phyloP scores from a whole-genome alignment of 2,329 filamentous ascomycete genomes.

The Thielaviopsis euricoi region DNA sequence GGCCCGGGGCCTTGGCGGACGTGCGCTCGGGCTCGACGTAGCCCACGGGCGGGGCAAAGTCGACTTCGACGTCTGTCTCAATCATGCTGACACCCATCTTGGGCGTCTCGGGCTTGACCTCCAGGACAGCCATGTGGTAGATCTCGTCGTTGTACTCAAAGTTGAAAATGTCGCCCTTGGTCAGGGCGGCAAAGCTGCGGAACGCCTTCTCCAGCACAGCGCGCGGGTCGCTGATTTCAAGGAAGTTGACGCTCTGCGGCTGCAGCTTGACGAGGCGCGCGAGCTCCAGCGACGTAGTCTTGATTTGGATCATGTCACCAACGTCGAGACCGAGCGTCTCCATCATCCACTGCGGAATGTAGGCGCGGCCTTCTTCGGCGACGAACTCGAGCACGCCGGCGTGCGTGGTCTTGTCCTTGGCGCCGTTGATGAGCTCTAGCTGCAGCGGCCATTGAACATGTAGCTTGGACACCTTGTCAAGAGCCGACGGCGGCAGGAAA shows the following conservation, averaged over 20 bases:
- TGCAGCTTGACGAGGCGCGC: constrained; percentile 93
- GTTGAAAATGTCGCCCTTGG: constrained; percentile 85
- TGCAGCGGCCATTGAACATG: constrained; percentile 96
- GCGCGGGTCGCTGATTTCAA: constrained; percentile 94
- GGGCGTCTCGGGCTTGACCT: constrained; percentile 72
- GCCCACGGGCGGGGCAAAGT: constrained; percentile 85
- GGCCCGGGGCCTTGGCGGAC: constrained; percentile 44
- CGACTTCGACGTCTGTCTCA: constrained; percentile 90
- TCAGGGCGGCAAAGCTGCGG: constrained; percentile 85
- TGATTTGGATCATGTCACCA: constrained; percentile 86
- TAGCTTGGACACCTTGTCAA: constrained; percentile 89
- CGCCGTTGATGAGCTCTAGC: constrained; percentile 87
- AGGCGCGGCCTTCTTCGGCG: constrained; percentile 90
- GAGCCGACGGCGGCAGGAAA: constrained; percentile 84
- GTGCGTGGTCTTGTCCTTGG: constrained; percentile 65
- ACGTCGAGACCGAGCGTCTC: constrained; percentile 75
- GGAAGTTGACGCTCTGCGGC: constrained; percentile 80
- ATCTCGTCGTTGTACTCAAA: constrained; percentile 92
- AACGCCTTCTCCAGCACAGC: constrained; percentile 94
- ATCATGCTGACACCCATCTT: constrained; percentile 85
- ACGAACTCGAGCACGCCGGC: constrained; percentile 95
- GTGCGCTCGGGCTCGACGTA: constrained; percentile 71
- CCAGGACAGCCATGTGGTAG: constrained; percentile 83
- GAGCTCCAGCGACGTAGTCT: constrained; percentile 80
- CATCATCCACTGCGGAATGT: constrained; percentile 97